Conservation (phyloP, 1,284 basidiomycete species). For the Lentinula novae-zelandiae region DNA sequence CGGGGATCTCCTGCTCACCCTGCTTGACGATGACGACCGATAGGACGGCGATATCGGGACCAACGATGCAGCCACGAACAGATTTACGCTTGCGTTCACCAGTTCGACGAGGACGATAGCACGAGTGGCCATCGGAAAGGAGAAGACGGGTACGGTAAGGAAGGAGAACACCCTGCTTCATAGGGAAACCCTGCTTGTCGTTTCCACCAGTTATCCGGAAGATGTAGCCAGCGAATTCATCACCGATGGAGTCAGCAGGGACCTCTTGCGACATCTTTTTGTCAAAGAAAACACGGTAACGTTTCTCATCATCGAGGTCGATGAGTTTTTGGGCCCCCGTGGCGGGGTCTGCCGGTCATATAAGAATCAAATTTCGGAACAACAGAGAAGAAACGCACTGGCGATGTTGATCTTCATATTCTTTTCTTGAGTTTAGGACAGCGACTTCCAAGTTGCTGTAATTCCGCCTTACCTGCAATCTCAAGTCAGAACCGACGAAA, state of each 20-base stretch:
- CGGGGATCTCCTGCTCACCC: conserved; percentile 89
- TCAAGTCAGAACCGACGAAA: neutral
- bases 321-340: conserved; percentile 97
- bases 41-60: conserved; percentile 93
- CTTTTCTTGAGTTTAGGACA: neutral
- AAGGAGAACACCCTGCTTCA: conserved; percentile 99
- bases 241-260: conserved; percentile 85
- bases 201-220: conserved; percentile 97
- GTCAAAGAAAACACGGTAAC: conserved; percentile 92
- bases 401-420: conserved; percentile 96
- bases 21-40: conserved; percentile 97
- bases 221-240: conserved; percentile 97
- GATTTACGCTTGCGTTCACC: conserved; percentile 99
- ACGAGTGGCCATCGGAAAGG: conserved; percentile 94
- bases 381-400: conserved; percentile 45
- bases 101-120: conserved; percentile 90
- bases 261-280: conserved; percentile 97
- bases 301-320: conserved; percentile 92
- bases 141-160: conserved; percentile 94
- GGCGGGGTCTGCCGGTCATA: conserved; percentile 65
- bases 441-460: neutral
- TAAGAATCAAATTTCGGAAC: conserved; percentile 13
- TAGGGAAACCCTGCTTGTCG: conserved; percentile 97
- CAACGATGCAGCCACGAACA: conserved; percentile 97
- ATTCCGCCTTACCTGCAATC: neutral